Evolutionary conservation across 2,329 filamentous ascomycete species (phyloP).

Genomic region (Paracoccidioides lutzii): DNA sequence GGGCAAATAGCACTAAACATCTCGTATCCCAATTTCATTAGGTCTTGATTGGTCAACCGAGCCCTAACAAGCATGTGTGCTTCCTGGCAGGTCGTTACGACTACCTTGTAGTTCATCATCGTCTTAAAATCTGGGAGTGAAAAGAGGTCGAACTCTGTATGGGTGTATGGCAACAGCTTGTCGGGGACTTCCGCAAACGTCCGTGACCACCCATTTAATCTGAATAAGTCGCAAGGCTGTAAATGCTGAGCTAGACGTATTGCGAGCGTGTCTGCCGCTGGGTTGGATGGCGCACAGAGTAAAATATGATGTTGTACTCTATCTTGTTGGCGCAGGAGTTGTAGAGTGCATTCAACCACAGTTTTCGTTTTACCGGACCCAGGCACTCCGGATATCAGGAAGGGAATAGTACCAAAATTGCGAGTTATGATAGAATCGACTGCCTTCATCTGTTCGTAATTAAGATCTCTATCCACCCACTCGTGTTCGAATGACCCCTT

Average conservation of each 20-base stretch:
- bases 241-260: constrained; percentile 27
- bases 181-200: constrained; percentile 31
- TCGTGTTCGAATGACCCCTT: constrained; percentile 21
- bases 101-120: constrained; percentile 30
- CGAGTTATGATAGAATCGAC: constrained; percentile 29
- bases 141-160: constrained; percentile 30
- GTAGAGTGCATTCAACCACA: constrained; percentile 32
- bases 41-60: constrained; percentile 31
- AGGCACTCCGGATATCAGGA: constrained; percentile 37
- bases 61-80: constrained; percentile 31
- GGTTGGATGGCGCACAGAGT: constrained; percentile 35
- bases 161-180: constrained; percentile 27
- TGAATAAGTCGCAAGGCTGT: constrained; percentile 25
- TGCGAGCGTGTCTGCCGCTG: constrained; percentile 34
- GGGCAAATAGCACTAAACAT: constrained; percentile 22
- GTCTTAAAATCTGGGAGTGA: constrained; percentile 26
- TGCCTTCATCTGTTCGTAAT: constrained; percentile 38
- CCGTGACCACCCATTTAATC: constrained; percentile 30
- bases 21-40: constrained; percentile 25
- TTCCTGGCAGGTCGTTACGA: constrained; percentile 33
- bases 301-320: constrained; percentile 24
- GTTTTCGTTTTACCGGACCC: constrained; percentile 43
- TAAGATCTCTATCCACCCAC: constrained; percentile 30
- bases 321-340: constrained; percentile 13
- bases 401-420: constrained; percentile 35